A percentile compares a stretch with the other conserved stretches of the same genome.
Evolutionary conservation across 192 early-diverging fungal genomes (phyloP).

Genomic region (Entomortierella chlamydospora): DNA sequence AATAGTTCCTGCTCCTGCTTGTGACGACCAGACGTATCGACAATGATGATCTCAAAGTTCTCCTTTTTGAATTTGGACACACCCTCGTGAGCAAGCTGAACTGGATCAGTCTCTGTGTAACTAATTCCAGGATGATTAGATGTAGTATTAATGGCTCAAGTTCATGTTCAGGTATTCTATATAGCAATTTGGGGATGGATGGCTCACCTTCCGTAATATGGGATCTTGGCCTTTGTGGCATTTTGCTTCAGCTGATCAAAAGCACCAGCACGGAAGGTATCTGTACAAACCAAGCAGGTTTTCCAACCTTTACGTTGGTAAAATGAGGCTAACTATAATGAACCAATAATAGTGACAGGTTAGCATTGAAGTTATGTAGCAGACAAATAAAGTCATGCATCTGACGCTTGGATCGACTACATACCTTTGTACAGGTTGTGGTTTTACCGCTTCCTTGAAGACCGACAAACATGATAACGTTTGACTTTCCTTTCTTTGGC

Average conservation of each 20-base stretch:
- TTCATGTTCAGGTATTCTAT: neutral
- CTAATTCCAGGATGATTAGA: slow-evolving; percentile 38
- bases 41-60: slow-evolving; percentile 95
- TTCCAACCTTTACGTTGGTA: slow-evolving; percentile 97
- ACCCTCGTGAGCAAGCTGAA: slow-evolving; percentile 90
- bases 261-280: slow-evolving; percentile 98
- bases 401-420: neutral
- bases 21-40: slow-evolving; percentile 98
- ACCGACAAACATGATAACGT: slow-evolving; percentile 98
- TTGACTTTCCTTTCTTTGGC: slow-evolving; percentile 85
- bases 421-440: slow-evolving; percentile 93
- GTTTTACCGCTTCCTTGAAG: slow-evolving; percentile 97
- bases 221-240: slow-evolving; percentile 97
- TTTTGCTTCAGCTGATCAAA: slow-evolving; percentile 99
- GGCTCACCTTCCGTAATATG: slow-evolving; percentile 84
- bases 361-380: too few relatives aligned
- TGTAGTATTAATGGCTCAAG: neutral
- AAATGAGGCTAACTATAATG: slow-evolving; percentile 76
- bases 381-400: too few relatives aligned
- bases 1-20: slow-evolving; percentile 95
- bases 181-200: neutral
- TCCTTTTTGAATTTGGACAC: slow-evolving; percentile 94
- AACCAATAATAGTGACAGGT: neutral
- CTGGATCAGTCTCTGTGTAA: slow-evolving; percentile 94
- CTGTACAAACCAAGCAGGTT: slow-evolving; percentile 90